phyloP scores from a whole-genome alignment of 352 stramenopile species.

The Phytopythium oedochilum region DNA sequence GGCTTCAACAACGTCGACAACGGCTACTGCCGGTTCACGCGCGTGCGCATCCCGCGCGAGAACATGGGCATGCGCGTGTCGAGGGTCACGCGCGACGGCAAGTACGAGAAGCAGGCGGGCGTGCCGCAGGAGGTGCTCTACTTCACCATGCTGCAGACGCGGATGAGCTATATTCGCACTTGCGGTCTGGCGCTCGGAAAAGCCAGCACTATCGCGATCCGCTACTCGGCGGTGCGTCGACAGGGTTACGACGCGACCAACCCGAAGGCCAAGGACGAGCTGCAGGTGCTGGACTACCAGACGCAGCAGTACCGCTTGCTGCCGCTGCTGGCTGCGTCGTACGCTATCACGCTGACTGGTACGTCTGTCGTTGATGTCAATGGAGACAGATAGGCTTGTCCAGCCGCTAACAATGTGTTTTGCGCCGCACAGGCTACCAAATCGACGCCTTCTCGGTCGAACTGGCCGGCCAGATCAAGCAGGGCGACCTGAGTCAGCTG shows the following conservation, averaged over 20 bases:
- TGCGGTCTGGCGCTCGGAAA: slow-evolving; percentile 64
- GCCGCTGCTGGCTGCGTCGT: slow-evolving; percentile 88
- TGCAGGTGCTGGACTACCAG: slow-evolving; percentile 94
- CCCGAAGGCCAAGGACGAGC: slow-evolving; percentile 52
- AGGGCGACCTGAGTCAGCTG: slow-evolving; percentile 37
- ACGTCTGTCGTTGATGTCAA: not conserved
- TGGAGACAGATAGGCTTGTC: not conserved
- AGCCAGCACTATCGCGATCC: slow-evolving; percentile 89
- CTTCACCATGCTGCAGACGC: slow-evolving; percentile 79
- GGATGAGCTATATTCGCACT: slow-evolving; percentile 60
- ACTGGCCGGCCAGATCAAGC: slow-evolving; percentile 37
- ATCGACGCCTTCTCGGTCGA: slow-evolving; percentile 41
- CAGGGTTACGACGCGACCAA: slow-evolving; percentile 79
- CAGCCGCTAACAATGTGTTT: not conserved
- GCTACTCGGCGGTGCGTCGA: slow-evolving; percentile 91
- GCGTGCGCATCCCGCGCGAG: slow-evolving; percentile 47
- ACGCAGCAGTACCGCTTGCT: slow-evolving; percentile 95
- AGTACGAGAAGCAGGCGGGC: slow-evolving; percentile 51
- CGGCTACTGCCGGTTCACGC: slow-evolving; percentile 53
- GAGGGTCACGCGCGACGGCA: slow-evolving; percentile 49
- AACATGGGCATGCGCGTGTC: slow-evolving; percentile 71
- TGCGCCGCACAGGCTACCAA: slow-evolving; percentile 27
- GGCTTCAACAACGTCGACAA: slow-evolving; percentile 77
- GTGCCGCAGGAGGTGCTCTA: slow-evolving; percentile 60
- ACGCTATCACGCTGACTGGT: slow-evolving; percentile 83